These are phyloP conservation scores for Trypanosoma scelopori DNA, from an alignment of 208 protist species.

Conservation along the genomic window DNA sequence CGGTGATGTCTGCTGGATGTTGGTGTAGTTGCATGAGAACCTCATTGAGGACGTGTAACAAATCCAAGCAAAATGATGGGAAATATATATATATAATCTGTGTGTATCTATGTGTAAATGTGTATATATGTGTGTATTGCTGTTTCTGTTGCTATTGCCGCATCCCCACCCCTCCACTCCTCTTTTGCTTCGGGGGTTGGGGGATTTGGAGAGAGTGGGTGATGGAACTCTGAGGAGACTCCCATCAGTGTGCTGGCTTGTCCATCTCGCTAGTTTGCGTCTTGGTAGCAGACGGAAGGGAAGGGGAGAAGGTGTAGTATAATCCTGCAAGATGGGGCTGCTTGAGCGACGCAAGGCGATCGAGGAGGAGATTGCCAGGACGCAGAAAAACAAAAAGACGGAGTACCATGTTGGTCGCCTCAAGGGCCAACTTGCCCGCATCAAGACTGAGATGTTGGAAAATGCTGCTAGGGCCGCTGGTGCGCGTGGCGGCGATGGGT, in stretches of 20 bases:
- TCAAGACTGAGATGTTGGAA: slow-evolving; percentile 94
- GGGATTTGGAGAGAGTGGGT: too few species aligned
- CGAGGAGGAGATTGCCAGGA: slow-evolving; percentile 96
- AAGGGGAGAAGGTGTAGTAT: neutral
- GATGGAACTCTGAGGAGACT: too few species aligned
- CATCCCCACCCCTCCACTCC: neutral
- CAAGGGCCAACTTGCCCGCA: slow-evolving; percentile 96
- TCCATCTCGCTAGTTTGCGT: neutral
- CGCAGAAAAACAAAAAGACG: slow-evolving; percentile 99
- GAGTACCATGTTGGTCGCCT: slow-evolving; percentile 96
- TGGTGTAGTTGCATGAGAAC: too few species aligned
- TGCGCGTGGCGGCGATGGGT: slow-evolving; percentile 78
- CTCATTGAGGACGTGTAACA: too few species aligned
- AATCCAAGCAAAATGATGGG: neutral
- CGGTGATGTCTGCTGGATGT: too few species aligned
- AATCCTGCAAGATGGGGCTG: slow-evolving; percentile 89
- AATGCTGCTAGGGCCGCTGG: slow-evolving; percentile 75
- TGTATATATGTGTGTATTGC: neutral
- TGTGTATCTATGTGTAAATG: neutral
- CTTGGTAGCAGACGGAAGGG: neutral
- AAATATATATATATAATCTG: too few species aligned
- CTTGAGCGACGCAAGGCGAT: slow-evolving; percentile 97
- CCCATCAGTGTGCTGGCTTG: neutral
- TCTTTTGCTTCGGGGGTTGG: too few species aligned
- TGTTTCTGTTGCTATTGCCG: neutral